Evolutionary conservation across 768 basidiomycete genomes (phyloP).

Genomic region (Fomitopsis serialis): DNA sequence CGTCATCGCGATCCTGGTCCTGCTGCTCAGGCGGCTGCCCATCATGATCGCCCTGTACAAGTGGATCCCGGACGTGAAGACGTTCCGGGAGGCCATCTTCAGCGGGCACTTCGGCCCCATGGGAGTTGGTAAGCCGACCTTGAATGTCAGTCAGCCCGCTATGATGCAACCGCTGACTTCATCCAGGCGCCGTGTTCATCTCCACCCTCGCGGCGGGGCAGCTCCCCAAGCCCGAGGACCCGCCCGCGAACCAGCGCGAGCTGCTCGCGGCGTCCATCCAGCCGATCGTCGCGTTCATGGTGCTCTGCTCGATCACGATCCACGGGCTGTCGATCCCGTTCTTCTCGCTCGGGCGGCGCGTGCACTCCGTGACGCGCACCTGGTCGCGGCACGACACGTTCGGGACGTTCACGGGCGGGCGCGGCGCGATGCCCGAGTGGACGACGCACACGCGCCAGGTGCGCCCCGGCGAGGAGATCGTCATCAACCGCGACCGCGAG

Average conservation of each 20-base stretch:
- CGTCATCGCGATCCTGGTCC: constrained; percentile 75
- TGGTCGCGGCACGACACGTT: constrained; percentile 73
- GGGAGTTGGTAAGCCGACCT: constrained; percentile 51
- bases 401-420: constrained; percentile 15
- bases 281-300: constrained; percentile 94
- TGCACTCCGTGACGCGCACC: constrained; percentile 87
- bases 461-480: constrained; percentile 65
- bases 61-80: constrained; percentile 97
- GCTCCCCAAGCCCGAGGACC: constrained; percentile 40
- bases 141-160: not conserved
- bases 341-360: constrained; percentile 87
- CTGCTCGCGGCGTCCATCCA: constrained; percentile 73
- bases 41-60: constrained; percentile 78
- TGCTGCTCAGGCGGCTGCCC: constrained; percentile 80
- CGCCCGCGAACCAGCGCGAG: constrained; percentile 54
- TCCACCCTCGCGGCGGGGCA: constrained; percentile 70
- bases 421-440: constrained; percentile 73
- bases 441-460: constrained; percentile 70
- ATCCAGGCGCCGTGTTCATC: constrained; percentile 85
- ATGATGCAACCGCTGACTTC: not conserved
- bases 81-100: constrained; percentile 88
- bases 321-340: constrained; percentile 92
- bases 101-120: constrained; percentile 94
- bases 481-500: constrained; percentile 76
- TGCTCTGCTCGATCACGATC: constrained; percentile 81